Evolutionary conservation across 108 stramenopile species (phyloP), one percentile per base, ranked within the genome.

Genomic region (Pseudonitzschia multiseries): DNA sequence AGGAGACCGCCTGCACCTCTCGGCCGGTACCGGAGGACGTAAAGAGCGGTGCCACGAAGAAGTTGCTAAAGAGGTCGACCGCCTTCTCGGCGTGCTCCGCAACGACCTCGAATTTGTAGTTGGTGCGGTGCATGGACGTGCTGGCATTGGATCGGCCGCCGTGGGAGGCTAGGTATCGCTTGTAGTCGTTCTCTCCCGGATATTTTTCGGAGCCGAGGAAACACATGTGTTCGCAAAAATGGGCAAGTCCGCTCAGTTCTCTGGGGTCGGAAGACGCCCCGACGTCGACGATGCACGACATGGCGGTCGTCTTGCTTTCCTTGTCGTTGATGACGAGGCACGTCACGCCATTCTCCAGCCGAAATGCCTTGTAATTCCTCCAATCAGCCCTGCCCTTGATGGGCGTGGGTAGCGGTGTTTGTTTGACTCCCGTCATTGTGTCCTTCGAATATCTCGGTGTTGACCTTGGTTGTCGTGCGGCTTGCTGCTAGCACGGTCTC

Each of bases 181-280:
- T 91, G 84, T 91, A 96, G n/a, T 87, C 87, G 63, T 93, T 93
- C 70, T 93, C 93, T 44, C 79, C 78, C 1, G 88, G 88, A 67
- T 89, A 89, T 59, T 82, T 78, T 66, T 90, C 75, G 22, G 86
- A 85, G 2, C 96, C 96, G 1, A 97, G 74, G 79, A 97, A 97
- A 64, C 87, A 86, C 93, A 94, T 93, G 83, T 96, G 96, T 71
- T 97, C 96, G 62, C 79, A 81, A 68, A 96, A 96, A 71, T 96
- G 96, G 4, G 96, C 96, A 13, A 97, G 71, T 50, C 96, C 96
- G 51, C 89, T 85, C 54, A 93, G 28, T 13, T 68, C 65, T 31
- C 87, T 68, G 0, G 96, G 96, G 80, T 97, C 96, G 14, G 86
- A 73, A 0, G 81, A 73, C 0, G 89, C 91, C 43, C 96, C 94